Conservation (phyloP, 1,139 yeast species). For the Saccharomycopsis hybrid region DNA sequence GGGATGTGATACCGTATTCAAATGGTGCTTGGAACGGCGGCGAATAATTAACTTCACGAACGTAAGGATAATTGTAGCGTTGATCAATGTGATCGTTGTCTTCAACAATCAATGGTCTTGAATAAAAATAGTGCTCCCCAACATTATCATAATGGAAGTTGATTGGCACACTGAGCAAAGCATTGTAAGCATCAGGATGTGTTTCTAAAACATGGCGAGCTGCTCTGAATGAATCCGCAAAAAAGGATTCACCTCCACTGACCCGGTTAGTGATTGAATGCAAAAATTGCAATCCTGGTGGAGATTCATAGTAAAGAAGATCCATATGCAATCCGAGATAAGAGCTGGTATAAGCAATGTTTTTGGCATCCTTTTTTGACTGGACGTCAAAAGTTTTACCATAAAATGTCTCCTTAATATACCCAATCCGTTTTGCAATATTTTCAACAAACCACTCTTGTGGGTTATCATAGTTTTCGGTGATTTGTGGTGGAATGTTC, state of each 20-base stretch:
- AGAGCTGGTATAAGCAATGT: conserved; percentile 65
- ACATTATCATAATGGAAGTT: conserved; percentile 67
- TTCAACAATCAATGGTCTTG: conserved; percentile 62
- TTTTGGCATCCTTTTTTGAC: conserved; percentile 52
- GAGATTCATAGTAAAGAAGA: conserved; percentile 69
- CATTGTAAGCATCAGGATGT: conserved; percentile 63
- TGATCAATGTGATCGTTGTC: conserved; percentile 33
- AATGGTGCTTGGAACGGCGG: conserved; percentile 87
- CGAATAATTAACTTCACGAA: conserved; percentile 60
- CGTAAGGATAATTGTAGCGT: conserved; percentile 29
- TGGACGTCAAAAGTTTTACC: conserved; percentile 70
- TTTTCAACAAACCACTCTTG: conserved; percentile 31
- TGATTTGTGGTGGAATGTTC: conserved; percentile 38
- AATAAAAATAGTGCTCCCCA: conserved; percentile 56
- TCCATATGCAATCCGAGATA: conserved; percentile 79
- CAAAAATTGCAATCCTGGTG: conserved; percentile 73
- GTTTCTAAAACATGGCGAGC: conserved; percentile 45
- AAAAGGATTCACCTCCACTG: conserved; percentile 63
- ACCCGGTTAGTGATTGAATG: conserved; percentile 62
- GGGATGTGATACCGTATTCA: conserved; percentile 44
- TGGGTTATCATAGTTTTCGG: conserved; percentile 21
- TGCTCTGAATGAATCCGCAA: conserved; percentile 68
- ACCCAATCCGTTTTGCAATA: conserved; percentile 60
- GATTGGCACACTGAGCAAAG: conserved; percentile 55
- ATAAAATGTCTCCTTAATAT: conserved; percentile 66